Percentiles rank a stretch among this genome's conserved stretches.
Conservation (phyloP, 768 basidiomycete genomes). For the Harrya chromipes region DNA sequence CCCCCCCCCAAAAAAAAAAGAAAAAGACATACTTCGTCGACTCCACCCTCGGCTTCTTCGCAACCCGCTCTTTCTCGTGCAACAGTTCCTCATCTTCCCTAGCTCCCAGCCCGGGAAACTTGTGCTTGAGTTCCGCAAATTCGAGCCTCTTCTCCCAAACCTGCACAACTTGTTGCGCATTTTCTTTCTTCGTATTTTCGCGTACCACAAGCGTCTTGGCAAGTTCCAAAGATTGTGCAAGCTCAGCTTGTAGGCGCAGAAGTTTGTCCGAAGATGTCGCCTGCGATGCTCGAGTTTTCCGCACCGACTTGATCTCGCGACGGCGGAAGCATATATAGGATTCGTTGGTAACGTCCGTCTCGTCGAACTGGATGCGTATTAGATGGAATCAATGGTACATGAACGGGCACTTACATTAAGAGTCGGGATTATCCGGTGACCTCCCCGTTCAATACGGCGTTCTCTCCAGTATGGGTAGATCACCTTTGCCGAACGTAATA, state of each 20-base stretch:
- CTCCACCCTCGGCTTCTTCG: slow-evolving; percentile 52
- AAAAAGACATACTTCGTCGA: slow-evolving; percentile 8
- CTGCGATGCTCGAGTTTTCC: slow-evolving; percentile 93
- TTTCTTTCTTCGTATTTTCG: slow-evolving; percentile 67
- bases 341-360: slow-evolving; percentile 84
- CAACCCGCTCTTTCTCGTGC: slow-evolving; percentile 65
- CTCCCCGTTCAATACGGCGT: slow-evolving; percentile 70
- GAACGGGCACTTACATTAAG: slow-evolving; percentile 65
- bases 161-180: slow-evolving; percentile 50
- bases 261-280: slow-evolving; percentile 88
- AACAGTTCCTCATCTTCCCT: slow-evolving; percentile 70
- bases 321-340: slow-evolving; percentile 97
- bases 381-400: not conserved
- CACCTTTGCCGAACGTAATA: slow-evolving; percentile 67
- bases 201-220: slow-evolving; percentile 66
- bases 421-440: slow-evolving; percentile 80
- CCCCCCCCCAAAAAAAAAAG: too few relatives aligned
- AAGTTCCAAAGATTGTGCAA: slow-evolving; percentile 69
- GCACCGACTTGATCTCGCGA: slow-evolving; percentile 88
- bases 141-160: slow-evolving; percentile 73
- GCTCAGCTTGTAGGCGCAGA: slow-evolving; percentile 72
- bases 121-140: slow-evolving; percentile 77
- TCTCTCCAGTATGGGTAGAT: slow-evolving; percentile 92
- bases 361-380: slow-evolving; percentile 60
- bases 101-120: slow-evolving; percentile 56